Percentiles rank a stretch among this genome's conserved stretches.
phyloP scores from a whole-genome alignment of 352 stramenopile genomes.

The Phytophthora hybrid region DNA sequence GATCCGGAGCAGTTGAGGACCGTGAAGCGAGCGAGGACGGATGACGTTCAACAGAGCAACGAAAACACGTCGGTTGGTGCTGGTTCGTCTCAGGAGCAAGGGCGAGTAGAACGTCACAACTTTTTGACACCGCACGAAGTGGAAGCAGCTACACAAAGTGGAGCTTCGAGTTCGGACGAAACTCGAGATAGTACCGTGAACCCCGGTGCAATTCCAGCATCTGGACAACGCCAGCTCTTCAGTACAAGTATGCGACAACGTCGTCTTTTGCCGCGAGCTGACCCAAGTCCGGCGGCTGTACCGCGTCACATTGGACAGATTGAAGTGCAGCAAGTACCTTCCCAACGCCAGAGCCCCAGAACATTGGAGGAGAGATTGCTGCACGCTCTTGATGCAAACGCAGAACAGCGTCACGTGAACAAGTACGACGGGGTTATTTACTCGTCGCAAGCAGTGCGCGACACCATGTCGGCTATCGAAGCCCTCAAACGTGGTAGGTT shows the following conservation, averaged over 20 bases:
- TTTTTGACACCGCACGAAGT: conserved; percentile 12
- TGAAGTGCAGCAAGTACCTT: conserved; percentile 1
- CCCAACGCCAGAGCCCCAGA: not conserved
- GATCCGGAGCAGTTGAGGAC: conserved; percentile 5
- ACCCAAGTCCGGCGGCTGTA: not conserved
- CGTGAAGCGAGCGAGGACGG: conserved; percentile 13
- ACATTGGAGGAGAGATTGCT: conserved; percentile 7
- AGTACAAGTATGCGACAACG: not conserved
- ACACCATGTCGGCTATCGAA: conserved; percentile 28
- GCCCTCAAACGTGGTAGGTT: conserved; percentile 25
- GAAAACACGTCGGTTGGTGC: not conserved
- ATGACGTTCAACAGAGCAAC: not conserved
- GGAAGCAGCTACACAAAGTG: not conserved
- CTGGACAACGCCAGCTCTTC: conserved; percentile 3
- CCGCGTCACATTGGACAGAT: not conserved
- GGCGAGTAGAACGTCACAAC: not conserved
- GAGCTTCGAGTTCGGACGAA: not conserved
- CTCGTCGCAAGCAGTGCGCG: conserved; percentile 29
- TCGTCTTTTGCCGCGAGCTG: conserved; percentile 5
- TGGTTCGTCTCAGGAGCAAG: conserved; percentile 1
- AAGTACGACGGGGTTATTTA: conserved; percentile 25
- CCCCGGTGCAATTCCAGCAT: not conserved
- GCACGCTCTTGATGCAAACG: not conserved
- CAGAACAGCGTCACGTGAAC: conserved; percentile 4
- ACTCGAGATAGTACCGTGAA: not conserved